These are phyloP conservation scores for Corinectria fuckeliana DNA, from an alignment of 2,329 filamentous ascomycete genomes.

Conservation along the genomic window DNA sequence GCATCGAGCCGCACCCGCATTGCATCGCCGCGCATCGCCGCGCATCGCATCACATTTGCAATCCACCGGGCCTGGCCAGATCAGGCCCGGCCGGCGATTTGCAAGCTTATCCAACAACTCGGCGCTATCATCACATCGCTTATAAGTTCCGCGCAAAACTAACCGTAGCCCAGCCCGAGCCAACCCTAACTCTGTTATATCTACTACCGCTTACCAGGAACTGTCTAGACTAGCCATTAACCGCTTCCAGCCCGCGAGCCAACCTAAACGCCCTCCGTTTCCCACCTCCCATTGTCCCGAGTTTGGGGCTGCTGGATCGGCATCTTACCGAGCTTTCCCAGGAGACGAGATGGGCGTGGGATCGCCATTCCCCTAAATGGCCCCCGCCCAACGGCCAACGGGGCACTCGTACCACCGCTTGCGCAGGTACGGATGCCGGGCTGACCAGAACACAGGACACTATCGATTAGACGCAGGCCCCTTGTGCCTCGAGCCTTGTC, in stretches of 20 bases:
- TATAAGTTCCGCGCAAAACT: too few relatives aligned
- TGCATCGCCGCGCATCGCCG: background rate
- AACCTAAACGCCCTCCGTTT: slow-evolving; percentile 4
- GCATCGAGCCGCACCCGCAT: slow-evolving; percentile 4
- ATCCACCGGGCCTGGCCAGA: background rate
- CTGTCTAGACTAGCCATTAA: background rate
- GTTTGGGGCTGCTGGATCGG: slow-evolving; percentile 6
- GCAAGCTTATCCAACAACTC: background rate
- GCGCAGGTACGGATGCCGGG: slow-evolving; percentile 35
- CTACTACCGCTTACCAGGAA: too few relatives aligned
- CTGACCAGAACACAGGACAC: slow-evolving; percentile 23
- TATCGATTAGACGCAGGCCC: slow-evolving; percentile 22
- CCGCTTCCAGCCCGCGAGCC: background rate
- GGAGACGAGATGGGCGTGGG: slow-evolving; percentile 10
- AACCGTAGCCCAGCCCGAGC: background rate
- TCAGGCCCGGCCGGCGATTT: background rate
- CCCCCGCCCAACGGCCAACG: slow-evolving; percentile 17
- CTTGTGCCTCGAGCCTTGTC: slow-evolving; percentile 5
- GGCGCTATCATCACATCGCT: too few relatives aligned
- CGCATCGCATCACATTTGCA: slow-evolving; percentile 2
- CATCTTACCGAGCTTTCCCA: slow-evolving; percentile 6
- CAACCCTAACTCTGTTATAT: background rate
- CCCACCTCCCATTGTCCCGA: slow-evolving; percentile 5
- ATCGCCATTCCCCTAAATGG: slow-evolving; percentile 6
- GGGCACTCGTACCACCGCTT: slow-evolving; percentile 32